Base-by-base conservation (phyloP, 306 rosid genomes). In the Nissolia schottii region DNA sequence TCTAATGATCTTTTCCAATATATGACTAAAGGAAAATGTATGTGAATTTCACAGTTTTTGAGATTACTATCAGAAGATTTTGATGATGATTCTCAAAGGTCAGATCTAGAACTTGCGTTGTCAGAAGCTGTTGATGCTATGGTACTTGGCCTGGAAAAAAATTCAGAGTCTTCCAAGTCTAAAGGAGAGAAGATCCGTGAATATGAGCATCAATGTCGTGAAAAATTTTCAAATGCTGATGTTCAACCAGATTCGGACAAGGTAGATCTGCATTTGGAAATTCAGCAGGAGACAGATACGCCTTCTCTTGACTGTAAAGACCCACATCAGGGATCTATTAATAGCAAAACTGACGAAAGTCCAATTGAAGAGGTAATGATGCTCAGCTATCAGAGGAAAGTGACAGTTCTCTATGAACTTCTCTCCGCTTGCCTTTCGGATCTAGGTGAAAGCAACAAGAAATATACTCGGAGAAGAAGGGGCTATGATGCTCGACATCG, bases 401-500 rank as follows among this genome's bases (percentile, higher is more conserved):
- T 91, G 71, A 78, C 88, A 32, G 90, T 87, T 79, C 88, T 93
- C 31, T 91, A 86, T 22, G 85, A 86, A 79, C 97, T 93, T 64
- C 84, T 93, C 57, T 83, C 94, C 54, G 97, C 97, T 62, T 91
- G 98, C 74, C 80, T 93, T 68, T 90, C 96, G 27, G 92, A 89
- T 79, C 59, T 67, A 56, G 74, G 80, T 57, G 91, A 80, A 71
- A 59, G 70, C 1, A 71, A 83, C 48, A 81, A 67, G 73, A 89
- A 87, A 61, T 69, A 73, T 79, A 64, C 76, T 62, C 89, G 86
- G 23, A 78, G 67, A 74, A 86, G 97, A 83, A 86, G 77, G 73
- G 96, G 94, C 5, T 93, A 89, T 22, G 98, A 93, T 85, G 92
- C 98, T 74, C 89, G 98, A 14, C 92, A 91, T 75, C 91, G 92